Conservation (phyloP, 2,329 filamentous ascomycete species). For the Epichloe glyceriae region DNA sequence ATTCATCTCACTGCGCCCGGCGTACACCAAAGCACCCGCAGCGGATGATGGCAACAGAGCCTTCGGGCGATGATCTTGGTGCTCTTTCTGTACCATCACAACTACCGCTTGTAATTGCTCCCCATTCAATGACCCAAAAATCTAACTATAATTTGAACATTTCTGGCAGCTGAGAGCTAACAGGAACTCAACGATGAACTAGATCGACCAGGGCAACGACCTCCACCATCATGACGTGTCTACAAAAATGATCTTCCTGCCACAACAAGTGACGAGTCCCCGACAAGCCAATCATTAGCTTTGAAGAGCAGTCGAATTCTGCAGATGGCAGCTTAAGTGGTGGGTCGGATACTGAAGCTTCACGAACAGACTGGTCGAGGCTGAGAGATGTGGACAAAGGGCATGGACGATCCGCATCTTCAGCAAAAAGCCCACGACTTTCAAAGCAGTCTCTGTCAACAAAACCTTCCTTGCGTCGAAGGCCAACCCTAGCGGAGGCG, state of each 20-base stretch:
- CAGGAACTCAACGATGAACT: not conserved
- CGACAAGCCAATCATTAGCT: constrained; percentile 43
- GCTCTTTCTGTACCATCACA: constrained; percentile 38
- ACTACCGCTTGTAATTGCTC: constrained; percentile 27
- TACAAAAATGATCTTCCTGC: constrained; percentile 31
- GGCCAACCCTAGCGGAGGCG: constrained; percentile 28
- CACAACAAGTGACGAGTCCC: constrained; percentile 35
- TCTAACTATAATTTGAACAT: not conserved
- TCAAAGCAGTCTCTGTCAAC: constrained; percentile 78
- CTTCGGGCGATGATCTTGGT: constrained; percentile 38
- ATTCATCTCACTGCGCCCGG: constrained; percentile 18
- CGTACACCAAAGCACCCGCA: constrained; percentile 13
- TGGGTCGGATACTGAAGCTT: constrained; percentile 65
- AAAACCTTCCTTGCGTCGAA: constrained; percentile 74
- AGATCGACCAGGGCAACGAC: constrained; percentile 31
- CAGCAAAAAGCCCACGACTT: constrained; percentile 63
- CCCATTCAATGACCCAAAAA: not conserved
- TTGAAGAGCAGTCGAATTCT: constrained; percentile 48
- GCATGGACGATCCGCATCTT: constrained; percentile 43
- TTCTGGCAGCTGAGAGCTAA: not conserved
- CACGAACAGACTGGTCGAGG: constrained; percentile 42
- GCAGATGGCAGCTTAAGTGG: constrained; percentile 58
- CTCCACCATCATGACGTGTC: constrained; percentile 27
- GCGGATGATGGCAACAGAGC: constrained; percentile 54
- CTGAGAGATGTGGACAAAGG: constrained; percentile 43